Evolutionary conservation across 2,329 filamentous ascomycete genomes (phyloP).

Genomic region (Botrytis sinoallii): DNA sequence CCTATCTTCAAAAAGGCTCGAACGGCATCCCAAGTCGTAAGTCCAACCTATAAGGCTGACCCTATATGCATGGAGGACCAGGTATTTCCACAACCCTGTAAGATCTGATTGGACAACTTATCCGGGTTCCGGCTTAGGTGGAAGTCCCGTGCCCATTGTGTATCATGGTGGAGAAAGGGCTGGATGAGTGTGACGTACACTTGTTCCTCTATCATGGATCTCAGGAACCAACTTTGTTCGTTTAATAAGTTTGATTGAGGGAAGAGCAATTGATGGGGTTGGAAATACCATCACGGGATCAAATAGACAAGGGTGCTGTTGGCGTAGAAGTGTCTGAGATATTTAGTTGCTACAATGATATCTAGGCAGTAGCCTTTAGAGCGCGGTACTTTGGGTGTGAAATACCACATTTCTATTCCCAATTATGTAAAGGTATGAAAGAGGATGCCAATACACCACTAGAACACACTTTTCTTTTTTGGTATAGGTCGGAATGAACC

Average conservation of each 20-base stretch:
- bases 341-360: neutral
- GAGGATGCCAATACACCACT: neutral
- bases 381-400: neutral
- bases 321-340: neutral
- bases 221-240: neutral
- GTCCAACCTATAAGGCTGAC: constrained; percentile 13
- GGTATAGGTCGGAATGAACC: neutral
- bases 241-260: neutral
- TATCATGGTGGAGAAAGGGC: neutral
- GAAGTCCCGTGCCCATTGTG: neutral
- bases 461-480: neutral
- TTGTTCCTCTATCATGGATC: neutral
- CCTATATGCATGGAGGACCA: constrained; percentile 6
- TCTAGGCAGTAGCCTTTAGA: neutral
- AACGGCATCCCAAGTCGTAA: constrained; percentile 7
- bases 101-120: neutral
- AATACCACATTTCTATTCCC: neutral
- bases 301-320: neutral
- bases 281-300: neutral
- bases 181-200: neutral
- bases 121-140: constrained; percentile 8
- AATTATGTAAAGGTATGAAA: neutral
- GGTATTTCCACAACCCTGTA: neutral
- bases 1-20: neutral
- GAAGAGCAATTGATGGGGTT: neutral